A percentile compares a stretch with the other conserved stretches of the same genome.
phyloP scores from a whole-genome alignment of 2,329 filamentous ascomycete species.

The Penicillium fuscoglaucum region DNA sequence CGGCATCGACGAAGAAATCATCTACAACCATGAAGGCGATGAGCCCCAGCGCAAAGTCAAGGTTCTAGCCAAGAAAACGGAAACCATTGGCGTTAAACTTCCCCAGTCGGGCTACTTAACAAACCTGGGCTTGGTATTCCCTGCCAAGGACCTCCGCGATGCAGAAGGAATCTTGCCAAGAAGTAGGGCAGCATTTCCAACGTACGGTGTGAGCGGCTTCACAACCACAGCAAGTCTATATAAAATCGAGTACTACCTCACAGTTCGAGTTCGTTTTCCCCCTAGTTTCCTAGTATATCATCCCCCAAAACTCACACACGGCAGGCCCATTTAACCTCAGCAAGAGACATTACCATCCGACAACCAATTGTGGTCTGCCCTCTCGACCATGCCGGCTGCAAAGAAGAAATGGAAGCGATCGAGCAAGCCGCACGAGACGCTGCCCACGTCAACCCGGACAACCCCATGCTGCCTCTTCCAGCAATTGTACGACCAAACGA shows the following conservation, averaged over 20 bases:
- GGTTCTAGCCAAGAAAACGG: constrained; percentile 78
- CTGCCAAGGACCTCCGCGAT: constrained; percentile 83
- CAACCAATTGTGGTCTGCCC: constrained; percentile 96
- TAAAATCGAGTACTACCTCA: constrained; percentile 97
- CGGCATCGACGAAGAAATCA: constrained; percentile 93
- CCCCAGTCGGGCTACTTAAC: constrained; percentile 91
- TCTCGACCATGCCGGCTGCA: constrained; percentile 90
- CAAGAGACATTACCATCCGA: constrained; percentile 81
- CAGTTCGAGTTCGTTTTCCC: constrained; percentile 71
- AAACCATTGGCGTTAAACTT: constrained; percentile 77
- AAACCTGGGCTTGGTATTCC: constrained; percentile 87
- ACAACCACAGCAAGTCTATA: constrained; percentile 92
- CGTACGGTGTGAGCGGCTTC: constrained; percentile 85
- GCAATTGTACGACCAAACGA: constrained; percentile 80
- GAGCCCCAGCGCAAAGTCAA: constrained; percentile 90
- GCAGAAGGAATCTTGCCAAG: constrained; percentile 82
- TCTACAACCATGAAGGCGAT: constrained; percentile 97
- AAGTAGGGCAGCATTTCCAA: constrained; percentile 82
- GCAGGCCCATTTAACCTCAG: constrained; percentile 83
- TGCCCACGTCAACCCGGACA: constrained; percentile 80
- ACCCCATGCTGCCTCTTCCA: constrained; percentile 86
- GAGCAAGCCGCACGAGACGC: constrained; percentile 94
- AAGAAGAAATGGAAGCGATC: constrained; percentile 98
- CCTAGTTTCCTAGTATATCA: constrained; percentile 14
- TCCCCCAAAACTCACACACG: constrained; percentile 13